Conservation (phyloP, 345 rosid species). For the Gossypium ekmanianum region DNA sequence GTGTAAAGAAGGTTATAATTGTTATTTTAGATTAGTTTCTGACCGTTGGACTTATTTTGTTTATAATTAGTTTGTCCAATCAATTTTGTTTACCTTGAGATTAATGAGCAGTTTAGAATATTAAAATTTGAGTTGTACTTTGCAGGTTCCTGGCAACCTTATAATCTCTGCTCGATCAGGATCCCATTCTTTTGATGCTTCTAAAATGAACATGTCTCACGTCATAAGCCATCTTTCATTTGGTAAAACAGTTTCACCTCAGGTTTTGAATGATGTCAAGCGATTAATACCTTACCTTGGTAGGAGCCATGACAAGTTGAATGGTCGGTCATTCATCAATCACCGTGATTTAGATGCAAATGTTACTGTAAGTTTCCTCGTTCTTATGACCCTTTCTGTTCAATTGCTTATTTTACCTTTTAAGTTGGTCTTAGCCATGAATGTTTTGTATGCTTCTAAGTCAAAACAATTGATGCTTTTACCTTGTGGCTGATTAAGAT, state of each 20-base stretch:
- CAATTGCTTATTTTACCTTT: constrained; percentile 13
- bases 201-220: constrained; percentile 96
- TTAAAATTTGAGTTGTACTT: constrained; percentile 13
- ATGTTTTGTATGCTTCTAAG: neutral
- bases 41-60: neutral
- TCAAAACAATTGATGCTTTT: neutral
- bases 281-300: constrained; percentile 76
- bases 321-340: constrained; percentile 77
- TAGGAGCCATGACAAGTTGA: constrained; percentile 71
- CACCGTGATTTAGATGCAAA: constrained; percentile 71
- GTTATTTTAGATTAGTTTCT: neutral
- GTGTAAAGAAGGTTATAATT: constrained; percentile 76
- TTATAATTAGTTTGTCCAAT: constrained; percentile 1
- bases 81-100: neutral
- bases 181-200: constrained; percentile 89
- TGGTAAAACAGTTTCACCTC: constrained; percentile 63
- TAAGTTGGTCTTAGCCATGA: neutral
- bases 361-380: constrained; percentile 73
- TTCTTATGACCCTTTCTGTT: constrained; percentile 7
- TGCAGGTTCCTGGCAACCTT: constrained; percentile 96
- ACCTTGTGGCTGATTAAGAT: neutral
- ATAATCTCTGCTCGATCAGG: constrained; percentile 83
- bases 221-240: constrained; percentile 85
- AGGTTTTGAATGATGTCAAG: constrained; percentile 55
- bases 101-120: neutral